Percentiles rank a stretch among this genome's conserved stretches.
These are phyloP conservation scores for Talaromyces albobiverticillius DNA, from an alignment of 2,329 filamentous ascomycete species.

Conservation along the genomic window DNA sequence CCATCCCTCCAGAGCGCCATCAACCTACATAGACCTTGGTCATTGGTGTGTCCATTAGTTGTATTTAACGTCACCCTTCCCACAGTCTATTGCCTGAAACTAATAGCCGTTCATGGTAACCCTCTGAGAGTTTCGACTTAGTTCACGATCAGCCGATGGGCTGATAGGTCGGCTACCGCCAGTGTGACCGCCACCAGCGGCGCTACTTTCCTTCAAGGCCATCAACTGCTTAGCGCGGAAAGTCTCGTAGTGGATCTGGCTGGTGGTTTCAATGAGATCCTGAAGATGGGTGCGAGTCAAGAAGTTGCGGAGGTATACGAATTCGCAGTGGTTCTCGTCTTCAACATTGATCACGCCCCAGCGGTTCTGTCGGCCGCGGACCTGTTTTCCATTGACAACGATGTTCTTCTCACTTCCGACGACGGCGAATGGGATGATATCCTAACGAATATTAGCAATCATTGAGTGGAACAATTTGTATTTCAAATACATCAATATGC, in stretches of 20 bases:
- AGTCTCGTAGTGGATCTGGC: conserved; percentile 99
- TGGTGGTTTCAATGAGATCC: conserved; percentile 98
- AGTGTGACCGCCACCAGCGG: conserved; percentile 64
- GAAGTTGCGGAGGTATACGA: conserved; percentile 97
- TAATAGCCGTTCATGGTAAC: conserved; percentile 99
- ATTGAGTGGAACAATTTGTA: no score
- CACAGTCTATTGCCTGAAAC: conserved; percentile 15
- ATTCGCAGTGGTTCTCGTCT: conserved; percentile 99
- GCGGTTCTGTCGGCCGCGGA: conserved; percentile 95
- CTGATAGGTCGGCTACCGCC: conserved; percentile 85
- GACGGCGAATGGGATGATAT: conserved; percentile 93
- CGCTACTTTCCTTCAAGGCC: conserved; percentile 96
- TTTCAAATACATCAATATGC: no score
- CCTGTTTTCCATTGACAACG: conserved; percentile 94
- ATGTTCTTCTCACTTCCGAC: conserved; percentile 98
- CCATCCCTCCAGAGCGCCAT: conserved; percentile 5
- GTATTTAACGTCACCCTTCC: not conserved
- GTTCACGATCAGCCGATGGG: conserved; percentile 86
- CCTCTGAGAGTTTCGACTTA: conserved; percentile 95
- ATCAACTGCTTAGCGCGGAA: conserved; percentile 99
- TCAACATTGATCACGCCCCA: conserved; percentile 99
- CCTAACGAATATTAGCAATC: conserved; percentile 52
- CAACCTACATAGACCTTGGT: conserved; percentile 1
- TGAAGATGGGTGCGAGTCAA: conserved; percentile 96
- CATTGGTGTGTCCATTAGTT: not conserved